phyloP scores from a whole-genome alignment of 306 rosid genomes.

The Vigna radiata region DNA sequence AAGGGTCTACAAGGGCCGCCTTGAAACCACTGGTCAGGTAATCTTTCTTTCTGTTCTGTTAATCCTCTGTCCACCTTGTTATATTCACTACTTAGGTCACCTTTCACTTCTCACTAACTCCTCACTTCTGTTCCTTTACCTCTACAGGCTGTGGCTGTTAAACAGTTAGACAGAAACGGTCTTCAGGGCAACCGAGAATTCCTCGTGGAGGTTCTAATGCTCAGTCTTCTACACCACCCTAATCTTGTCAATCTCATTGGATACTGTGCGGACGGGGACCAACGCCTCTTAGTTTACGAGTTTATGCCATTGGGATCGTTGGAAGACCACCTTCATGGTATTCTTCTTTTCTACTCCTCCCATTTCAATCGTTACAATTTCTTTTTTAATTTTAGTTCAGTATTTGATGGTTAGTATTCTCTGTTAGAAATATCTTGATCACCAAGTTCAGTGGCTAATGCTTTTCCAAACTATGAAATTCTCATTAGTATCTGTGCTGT shows the following conservation, averaged over 20 bases:
- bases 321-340: conserved; percentile 98
- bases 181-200: conserved; percentile 95
- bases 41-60: background rate
- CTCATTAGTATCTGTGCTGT: background rate
- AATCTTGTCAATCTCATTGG: conserved; percentile 49
- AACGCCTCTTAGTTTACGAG: conserved; percentile 48
- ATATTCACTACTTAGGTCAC: too few relatives aligned
- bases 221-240: conserved; percentile 50
- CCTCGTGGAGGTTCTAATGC: conserved; percentile 63
- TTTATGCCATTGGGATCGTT: conserved; percentile 51
- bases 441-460: background rate
- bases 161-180: conserved; percentile 91
- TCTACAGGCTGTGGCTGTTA: conserved; percentile 85
- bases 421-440: conserved; percentile 7
- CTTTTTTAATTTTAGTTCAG: background rate
- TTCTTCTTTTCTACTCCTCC: conserved; percentile 24
- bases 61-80: background rate
- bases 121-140: conserved; percentile 35
- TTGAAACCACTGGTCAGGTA: conserved; percentile 88
- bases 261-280: conserved; percentile 49
- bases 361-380: conserved; percentile 35
- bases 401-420: conserved; percentile 10
- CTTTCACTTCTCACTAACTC: background rate
- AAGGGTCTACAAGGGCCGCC: conserved; percentile 86
- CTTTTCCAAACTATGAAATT: background rate